These are phyloP conservation scores for Exserohilum turcica DNA, from an alignment of 2,329 filamentous ascomycete genomes.

Conservation along the genomic window DNA sequence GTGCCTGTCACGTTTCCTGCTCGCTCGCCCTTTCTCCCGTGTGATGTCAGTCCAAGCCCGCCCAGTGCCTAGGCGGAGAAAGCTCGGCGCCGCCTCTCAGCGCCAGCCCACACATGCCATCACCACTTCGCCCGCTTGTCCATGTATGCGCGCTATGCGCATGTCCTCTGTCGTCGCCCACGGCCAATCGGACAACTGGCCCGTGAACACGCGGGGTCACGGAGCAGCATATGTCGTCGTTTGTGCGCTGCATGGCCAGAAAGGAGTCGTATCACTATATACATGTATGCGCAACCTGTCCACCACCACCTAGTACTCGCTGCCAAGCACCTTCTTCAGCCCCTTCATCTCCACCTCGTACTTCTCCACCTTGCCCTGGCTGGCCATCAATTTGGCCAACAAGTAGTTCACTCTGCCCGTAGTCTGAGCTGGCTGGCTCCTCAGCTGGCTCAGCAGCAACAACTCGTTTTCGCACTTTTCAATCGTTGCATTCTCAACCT, in stretches of 20 bases:
- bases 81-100: neutral
- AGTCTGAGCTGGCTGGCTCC: conserved; percentile 72
- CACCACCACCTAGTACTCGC: conserved; percentile 49
- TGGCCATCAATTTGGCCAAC: conserved; percentile 71
- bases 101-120: neutral
- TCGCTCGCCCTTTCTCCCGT: neutral
- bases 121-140: neutral
- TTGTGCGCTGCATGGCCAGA: neutral
- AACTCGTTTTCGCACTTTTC: conserved; percentile 82
- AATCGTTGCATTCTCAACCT: conserved; percentile 74
- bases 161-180: neutral
- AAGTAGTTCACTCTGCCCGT: conserved; percentile 72
- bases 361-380: conserved; percentile 73
- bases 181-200: neutral
- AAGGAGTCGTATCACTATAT: neutral
- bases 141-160: neutral
- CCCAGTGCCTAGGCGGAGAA: neutral
- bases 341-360: conserved; percentile 73
- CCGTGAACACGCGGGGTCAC: conserved; percentile 3
- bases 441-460: conserved; percentile 69
- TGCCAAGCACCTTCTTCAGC: conserved; percentile 72
- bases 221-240: neutral
- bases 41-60: conserved; percentile 12
- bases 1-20: conserved; percentile 6
- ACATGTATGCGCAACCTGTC: neutral